Conservation (phyloP, 2,329 filamentous ascomycete species). For the Fusarium camptoceras region DNA sequence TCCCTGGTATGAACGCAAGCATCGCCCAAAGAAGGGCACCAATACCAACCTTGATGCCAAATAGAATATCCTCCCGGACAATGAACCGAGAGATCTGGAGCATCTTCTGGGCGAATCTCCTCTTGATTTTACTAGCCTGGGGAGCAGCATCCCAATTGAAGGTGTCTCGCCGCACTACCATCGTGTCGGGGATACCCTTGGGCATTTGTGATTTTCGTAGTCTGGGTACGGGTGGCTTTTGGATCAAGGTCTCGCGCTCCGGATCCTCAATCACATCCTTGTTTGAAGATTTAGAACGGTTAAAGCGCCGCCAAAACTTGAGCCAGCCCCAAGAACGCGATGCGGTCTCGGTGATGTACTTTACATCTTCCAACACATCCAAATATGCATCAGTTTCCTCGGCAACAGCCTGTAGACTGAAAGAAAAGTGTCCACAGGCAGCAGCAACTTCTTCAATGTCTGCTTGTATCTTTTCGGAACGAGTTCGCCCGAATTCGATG, state of each 20-base stretch:
- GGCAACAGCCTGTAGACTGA: slow-evolving; percentile 88
- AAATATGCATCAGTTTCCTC: slow-evolving; percentile 89
- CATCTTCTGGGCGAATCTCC: slow-evolving; percentile 59
- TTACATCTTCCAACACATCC: slow-evolving; percentile 86
- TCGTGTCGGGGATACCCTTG: slow-evolving; percentile 65
- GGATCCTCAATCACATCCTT: slow-evolving; percentile 50
- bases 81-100: slow-evolving; percentile 62
- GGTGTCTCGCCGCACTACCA: slow-evolving; percentile 64
- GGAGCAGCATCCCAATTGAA: slow-evolving; percentile 68
- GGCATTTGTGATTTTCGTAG: slow-evolving; percentile 67
- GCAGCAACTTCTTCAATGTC: slow-evolving; percentile 98
- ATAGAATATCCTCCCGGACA: slow-evolving; percentile 70
- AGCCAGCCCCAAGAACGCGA: slow-evolving; percentile 85
- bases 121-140: slow-evolving; percentile 58
- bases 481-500: slow-evolving; percentile 76
- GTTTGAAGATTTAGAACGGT: slow-evolving; percentile 8
- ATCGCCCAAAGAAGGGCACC: slow-evolving; percentile 90
- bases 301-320: slow-evolving; percentile 73
- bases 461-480: slow-evolving; percentile 81
- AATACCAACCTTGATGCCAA: slow-evolving; percentile 92
- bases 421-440: slow-evolving; percentile 97
- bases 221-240: slow-evolving; percentile 56
- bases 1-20: slow-evolving; percentile 84
- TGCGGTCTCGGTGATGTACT: slow-evolving; percentile 73
- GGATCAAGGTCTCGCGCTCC: slow-evolving; percentile 58